Base-by-base conservation (phyloP, 2,329 filamentous ascomycete genomes). In the Ramichloridium luteum region DNA sequence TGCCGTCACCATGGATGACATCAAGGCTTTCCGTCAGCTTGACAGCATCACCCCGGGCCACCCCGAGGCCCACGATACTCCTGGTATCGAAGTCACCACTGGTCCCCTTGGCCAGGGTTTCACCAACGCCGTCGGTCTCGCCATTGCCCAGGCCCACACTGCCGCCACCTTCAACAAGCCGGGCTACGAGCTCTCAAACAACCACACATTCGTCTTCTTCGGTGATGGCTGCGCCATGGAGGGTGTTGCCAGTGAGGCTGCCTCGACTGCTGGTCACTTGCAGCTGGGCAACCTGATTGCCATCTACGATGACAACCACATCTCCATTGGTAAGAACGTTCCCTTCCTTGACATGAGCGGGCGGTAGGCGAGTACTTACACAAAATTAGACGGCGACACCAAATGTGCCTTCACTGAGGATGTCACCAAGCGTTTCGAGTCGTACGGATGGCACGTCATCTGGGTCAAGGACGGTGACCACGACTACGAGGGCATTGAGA, bases 181-280 rank as follows among this genome's bases (percentile, higher is more conserved):
- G 46, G 83, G 80, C 44, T 96, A 80, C 62, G 77, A 85, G 47
- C 65, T 98, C 36, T 65, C 93, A 64, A 80, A 92, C 74, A 94
- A 96, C 78, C 76, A 94, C 74, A 98, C 90, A 58, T 98, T 86
- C 68, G 67, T 62, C 64, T 93, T 96, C 74, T 82, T 98, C 58
- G 90, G 90, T 59, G 90, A 98, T 70, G 90, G 90, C 48, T 98
- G 90, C 66, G 74, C 92, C 65, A 92, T 93, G 86, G 90, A 98
- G 72, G 90, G 90, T 72, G 73, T 98, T 67, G 84, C 90, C 47
- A 74, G 75, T 56, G 90, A 98, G 70, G 88, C 90, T 53, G 83
- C 72, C 49, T 93, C 85, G 39, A 72, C 85, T 49, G 90, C 90
- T 49, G 90, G 90, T 56, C 90, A 98, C 69, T 73, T 96, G 62